Evolutionary conservation across 805 yeast genomes (phyloP).

Genomic region (Monosporozyma yasuniensis): DNA sequence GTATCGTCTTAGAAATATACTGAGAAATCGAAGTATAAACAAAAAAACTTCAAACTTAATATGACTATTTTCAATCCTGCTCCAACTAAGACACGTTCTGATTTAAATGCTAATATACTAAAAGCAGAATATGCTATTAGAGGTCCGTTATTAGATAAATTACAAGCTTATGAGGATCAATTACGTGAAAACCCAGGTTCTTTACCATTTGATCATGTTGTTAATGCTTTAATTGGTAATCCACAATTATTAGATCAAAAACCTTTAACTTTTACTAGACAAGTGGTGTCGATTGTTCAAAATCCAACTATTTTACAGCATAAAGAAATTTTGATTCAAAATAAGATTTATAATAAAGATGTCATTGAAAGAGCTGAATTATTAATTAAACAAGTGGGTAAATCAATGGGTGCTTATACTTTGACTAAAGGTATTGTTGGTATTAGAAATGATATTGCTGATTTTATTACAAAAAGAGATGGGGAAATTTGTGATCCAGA

Average conservation of each 20-base stretch:
- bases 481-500: slow-evolving; percentile 57
- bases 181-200: slow-evolving; percentile 45
- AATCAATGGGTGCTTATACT: slow-evolving; percentile 91
- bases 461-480: slow-evolving; percentile 71
- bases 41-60: neutral
- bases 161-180: slow-evolving; percentile 65
- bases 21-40: no score
- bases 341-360: slow-evolving; percentile 45
- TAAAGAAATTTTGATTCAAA: slow-evolving; percentile 4
- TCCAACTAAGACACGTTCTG: slow-evolving; percentile 34
- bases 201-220: slow-evolving; percentile 67
- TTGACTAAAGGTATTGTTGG: slow-evolving; percentile 77
- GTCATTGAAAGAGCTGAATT: slow-evolving; percentile 60
- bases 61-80: slow-evolving; percentile 20
- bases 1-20: no score
- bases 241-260: slow-evolving; percentile 93
- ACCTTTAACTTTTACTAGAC: slow-evolving; percentile 89
- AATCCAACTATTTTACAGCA: slow-evolving; percentile 58
- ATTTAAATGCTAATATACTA: slow-evolving; percentile 63
- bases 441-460: slow-evolving; percentile 69
- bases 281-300: slow-evolving; percentile 76
- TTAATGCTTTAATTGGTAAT: slow-evolving; percentile 90
- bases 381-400: slow-evolving; percentile 49
- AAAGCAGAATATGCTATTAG: slow-evolving; percentile 93
- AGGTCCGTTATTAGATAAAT: slow-evolving; percentile 84